Evolutionary conservation across 352 stramenopile species (phyloP), one percentile per base, ranked within the genome.

Genomic region (Thraustochytrium striatum): DNA sequence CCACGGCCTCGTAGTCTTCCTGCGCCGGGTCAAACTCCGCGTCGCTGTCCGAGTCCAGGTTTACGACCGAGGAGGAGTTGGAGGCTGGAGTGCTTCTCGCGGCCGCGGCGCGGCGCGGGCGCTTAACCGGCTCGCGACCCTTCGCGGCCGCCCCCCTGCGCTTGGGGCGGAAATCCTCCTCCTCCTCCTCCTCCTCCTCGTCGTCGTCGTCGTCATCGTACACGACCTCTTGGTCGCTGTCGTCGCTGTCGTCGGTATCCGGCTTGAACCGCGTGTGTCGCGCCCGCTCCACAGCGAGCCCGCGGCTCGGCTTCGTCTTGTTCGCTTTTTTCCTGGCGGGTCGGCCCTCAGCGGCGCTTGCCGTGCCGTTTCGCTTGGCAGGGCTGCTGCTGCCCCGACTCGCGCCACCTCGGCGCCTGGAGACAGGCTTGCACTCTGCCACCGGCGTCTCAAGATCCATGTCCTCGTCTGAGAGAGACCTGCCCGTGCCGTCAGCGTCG

Each of bases 111-210:
- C 5, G 39, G 39, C 53, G 53, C 53, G 7, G 25, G 7, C 7
- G 25, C 32, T 61, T 61, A 21, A 9, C 53, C 25, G 53, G 32
- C 53, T 36, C 25, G 39, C 39, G 39, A 47, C 39, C 5, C 5
- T 5, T 5, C 39, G 39, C 5, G 39, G 39, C 39, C 5, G 39
- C 5, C 5, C 5, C 39, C 13, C 39, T 47, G 3, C 39, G 7
- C 3, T 65, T 65, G 16, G n/a, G 8, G 36, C 36, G 3, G 9
- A 3, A 3, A 21, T 53, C 41, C 50, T 16, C 59, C 44, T 61
- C 53, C 25, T 61, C 32, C 25, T 52, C 59, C 25, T 55, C 59
- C 21, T 65, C 57, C 3, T 70, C 59, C 35, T 70, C 59, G 41
- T 35, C 28, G 59, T 70, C 0, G 16, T 70, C 21, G 59, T 32